A percentile compares a stretch with the other conserved stretches of the same genome.
Conservation (phyloP, 306 rosid species). For the Urtica urens region DNA sequence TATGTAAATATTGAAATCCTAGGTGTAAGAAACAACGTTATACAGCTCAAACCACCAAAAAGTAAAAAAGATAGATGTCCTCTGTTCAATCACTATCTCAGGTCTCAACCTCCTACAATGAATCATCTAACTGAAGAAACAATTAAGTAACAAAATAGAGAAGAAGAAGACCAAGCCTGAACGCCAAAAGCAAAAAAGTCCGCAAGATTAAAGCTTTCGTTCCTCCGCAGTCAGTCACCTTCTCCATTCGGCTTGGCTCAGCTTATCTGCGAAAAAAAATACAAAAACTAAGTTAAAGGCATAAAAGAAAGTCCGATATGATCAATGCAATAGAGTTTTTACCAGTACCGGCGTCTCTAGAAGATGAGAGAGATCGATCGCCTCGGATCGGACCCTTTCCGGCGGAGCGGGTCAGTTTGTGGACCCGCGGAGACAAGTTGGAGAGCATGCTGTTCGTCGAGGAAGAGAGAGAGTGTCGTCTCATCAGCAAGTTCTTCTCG, state of each 20-base stretch:
- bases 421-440: conserved; percentile 25
- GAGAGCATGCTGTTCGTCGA: conserved; percentile 25
- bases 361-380: conserved; percentile 24
- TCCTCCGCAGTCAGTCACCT: conserved; percentile 18
- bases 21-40: not conserved
- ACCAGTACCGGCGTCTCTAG: conserved; percentile 30
- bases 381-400: conserved; percentile 18
- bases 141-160: too few relatives aligned
- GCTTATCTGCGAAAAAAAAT: conserved; percentile 21
- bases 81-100: too few relatives aligned
- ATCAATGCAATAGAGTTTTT: too few relatives aligned
- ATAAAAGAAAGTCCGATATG: not conserved
- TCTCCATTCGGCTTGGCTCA: conserved; percentile 29
- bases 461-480: conserved; percentile 26
- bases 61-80: too few relatives aligned
- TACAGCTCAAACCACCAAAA: conserved; percentile 6
- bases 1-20: not conserved
- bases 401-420: conserved; percentile 11
- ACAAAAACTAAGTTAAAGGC: conserved; percentile 5
- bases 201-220: not conserved
- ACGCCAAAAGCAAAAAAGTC: too few relatives aligned
- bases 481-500: conserved; percentile 18
- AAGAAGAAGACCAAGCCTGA: not conserved
- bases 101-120: not conserved
- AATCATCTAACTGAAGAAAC: conserved; percentile 7